Percentiles rank a stretch among this genome's conserved stretches.
Conservation (phyloP, 2,329 filamentous ascomycete genomes). For the Camillea tinctor region DNA sequence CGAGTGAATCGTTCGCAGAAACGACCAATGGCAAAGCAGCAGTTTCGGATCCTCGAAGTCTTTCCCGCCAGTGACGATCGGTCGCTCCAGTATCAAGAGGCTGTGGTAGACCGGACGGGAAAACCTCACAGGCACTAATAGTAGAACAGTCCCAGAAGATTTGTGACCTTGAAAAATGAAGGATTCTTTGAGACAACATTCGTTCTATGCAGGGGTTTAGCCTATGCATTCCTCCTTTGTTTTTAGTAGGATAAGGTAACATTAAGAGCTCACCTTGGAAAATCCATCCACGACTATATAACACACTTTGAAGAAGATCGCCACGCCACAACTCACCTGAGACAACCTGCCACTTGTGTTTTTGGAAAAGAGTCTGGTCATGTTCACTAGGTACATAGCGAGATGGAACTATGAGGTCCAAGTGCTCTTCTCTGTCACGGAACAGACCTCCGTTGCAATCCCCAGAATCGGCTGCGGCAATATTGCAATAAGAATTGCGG, state of each 20-base stretch:
- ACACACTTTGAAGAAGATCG: neutral
- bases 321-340: neutral
- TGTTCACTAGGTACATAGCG: neutral
- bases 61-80: neutral
- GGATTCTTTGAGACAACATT: neutral
- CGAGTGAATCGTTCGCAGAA: neutral
- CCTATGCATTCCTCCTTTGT: neutral
- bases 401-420: neutral
- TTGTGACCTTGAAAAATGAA: neutral
- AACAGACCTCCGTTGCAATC: slow-evolving; percentile 2
- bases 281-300: neutral
- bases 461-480: slow-evolving; percentile 3
- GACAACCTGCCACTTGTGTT: neutral
- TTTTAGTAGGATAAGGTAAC: neutral
- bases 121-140: neutral
- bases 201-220: neutral
- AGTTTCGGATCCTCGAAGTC: neutral
- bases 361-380: neutral
- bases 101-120: neutral
- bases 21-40: neutral
- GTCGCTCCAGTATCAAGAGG: neutral
- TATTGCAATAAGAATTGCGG: slow-evolving; percentile 2
- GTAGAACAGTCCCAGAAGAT: slow-evolving; percentile 1
- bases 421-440: neutral
- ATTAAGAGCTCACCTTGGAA: neutral